A percentile compares a stretch with the other conserved stretches of the same genome.
Conservation (phyloP, 805 yeast genomes). For the Candida berthetii region DNA sequence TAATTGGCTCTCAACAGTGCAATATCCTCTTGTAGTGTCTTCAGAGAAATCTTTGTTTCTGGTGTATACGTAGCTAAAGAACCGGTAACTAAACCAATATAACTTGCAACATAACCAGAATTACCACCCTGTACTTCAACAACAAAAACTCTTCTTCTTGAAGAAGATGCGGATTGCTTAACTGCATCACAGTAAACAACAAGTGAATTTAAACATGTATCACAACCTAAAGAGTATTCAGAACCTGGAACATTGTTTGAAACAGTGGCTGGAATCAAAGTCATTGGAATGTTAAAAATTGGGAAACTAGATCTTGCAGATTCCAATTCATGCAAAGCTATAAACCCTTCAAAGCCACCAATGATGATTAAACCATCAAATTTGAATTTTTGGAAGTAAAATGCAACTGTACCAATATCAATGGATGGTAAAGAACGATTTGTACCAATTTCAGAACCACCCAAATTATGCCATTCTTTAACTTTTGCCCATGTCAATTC, state of each 20-base stretch:
- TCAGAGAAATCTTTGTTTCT: slow-evolving; percentile 68
- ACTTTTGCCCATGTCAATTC: slow-evolving; percentile 79
- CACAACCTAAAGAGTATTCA: slow-evolving; percentile 91
- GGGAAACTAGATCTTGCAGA: slow-evolving; percentile 77
- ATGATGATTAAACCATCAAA: slow-evolving; percentile 87
- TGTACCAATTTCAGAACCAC: slow-evolving; percentile 97
- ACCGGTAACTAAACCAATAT: slow-evolving; percentile 79
- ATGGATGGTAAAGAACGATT: slow-evolving; percentile 77
- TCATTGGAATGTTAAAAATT: slow-evolving; percentile 90
- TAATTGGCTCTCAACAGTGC: slow-evolving; percentile 62
- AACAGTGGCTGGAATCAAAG: slow-evolving; percentile 89
- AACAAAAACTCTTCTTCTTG: slow-evolving; percentile 90
- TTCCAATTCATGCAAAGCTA: slow-evolving; percentile 74
- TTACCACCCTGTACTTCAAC: slow-evolving; percentile 99
- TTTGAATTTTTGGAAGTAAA: slow-evolving; percentile 80
- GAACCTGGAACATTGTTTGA: slow-evolving; percentile 99
- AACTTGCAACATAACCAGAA: slow-evolving; percentile 89
- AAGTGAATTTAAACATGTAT: slow-evolving; percentile 89
- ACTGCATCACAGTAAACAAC: slow-evolving; percentile 92
- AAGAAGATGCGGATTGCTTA: slow-evolving; percentile 91
- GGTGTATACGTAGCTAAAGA: slow-evolving; percentile 91
- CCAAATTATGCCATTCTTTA: slow-evolving; percentile 81
- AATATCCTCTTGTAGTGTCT: slow-evolving; percentile 71
- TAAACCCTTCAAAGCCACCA: slow-evolving; percentile 98
- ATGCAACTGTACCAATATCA: slow-evolving; percentile 89